Evolutionary conservation across 768 basidiomycete species (phyloP).

Genomic region (Agaricus blazei): DNA sequence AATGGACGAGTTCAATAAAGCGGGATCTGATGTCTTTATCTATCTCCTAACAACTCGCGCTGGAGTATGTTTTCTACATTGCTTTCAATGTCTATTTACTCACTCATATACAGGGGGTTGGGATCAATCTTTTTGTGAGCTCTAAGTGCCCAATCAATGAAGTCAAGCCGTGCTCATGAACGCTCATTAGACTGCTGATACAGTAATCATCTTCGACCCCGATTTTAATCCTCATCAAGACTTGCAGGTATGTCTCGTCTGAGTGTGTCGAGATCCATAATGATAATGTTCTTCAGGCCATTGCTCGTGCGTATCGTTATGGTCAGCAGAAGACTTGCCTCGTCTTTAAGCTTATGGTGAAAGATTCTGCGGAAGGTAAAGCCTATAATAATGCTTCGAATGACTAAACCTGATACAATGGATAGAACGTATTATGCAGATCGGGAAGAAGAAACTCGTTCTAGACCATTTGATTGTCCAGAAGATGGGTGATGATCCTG

Average conservation of each 20-base stretch:
- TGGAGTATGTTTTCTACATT: constrained; percentile 40
- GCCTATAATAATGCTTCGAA: background rate
- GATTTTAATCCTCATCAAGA: constrained; percentile 99
- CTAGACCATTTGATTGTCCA: constrained; percentile 95
- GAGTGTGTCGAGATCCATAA: background rate
- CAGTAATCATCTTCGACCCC: constrained; percentile 89
- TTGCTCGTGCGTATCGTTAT: constrained; percentile 90
- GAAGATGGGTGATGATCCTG: constrained; percentile 89
- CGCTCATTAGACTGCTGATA: constrained; percentile 73
- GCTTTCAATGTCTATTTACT: background rate
- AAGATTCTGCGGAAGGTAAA: constrained; percentile 85
- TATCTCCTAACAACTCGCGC: constrained; percentile 91
- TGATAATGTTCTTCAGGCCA: constrained; percentile 54
- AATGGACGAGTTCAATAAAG: constrained; percentile 93
- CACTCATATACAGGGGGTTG: constrained; percentile 54
- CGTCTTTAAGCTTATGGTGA: constrained; percentile 95
- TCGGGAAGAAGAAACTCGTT: constrained; percentile 93
- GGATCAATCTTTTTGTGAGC: constrained; percentile 72
- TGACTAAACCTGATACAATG: background rate
- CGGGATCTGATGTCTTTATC: constrained; percentile 82
- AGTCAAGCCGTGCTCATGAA: background rate
- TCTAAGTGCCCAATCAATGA: background rate
- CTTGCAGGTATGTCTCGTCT: constrained; percentile 62
- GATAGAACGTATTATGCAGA: constrained; percentile 84
- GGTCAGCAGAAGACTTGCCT: constrained; percentile 93